These are phyloP conservation scores for Juglanconis oblonga DNA, from an alignment of 2,329 filamentous ascomycete species.

Conservation along the genomic window DNA sequence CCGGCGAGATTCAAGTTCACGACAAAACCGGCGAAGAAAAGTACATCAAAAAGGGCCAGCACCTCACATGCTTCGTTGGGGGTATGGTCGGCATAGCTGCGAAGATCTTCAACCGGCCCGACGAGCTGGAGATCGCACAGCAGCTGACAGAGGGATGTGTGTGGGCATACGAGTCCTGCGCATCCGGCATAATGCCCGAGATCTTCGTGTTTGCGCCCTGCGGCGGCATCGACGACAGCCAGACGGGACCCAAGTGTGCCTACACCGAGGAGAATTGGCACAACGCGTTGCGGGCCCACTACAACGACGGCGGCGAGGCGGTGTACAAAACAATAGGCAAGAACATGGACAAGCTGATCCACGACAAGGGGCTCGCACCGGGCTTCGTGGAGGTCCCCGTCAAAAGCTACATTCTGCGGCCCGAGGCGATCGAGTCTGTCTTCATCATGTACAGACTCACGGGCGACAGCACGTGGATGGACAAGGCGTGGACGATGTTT, in stretches of 20 bases:
- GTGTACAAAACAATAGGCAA: background rate
- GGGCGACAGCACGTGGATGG: constrained; percentile 61
- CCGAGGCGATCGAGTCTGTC: constrained; percentile 78
- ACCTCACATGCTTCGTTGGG: constrained; percentile 61
- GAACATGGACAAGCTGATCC: constrained; percentile 12
- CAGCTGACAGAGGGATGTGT: constrained; percentile 63
- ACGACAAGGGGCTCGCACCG: constrained; percentile 21
- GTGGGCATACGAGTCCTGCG: constrained; percentile 57
- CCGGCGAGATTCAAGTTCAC: constrained; percentile 40
- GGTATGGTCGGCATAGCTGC: constrained; percentile 64
- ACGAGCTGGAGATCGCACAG: constrained; percentile 54
- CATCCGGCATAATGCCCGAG: constrained; percentile 61
- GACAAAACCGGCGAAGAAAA: constrained; percentile 22
- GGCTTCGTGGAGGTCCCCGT: constrained; percentile 57
- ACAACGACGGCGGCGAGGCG: constrained; percentile 12
- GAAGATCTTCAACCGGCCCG: constrained; percentile 53
- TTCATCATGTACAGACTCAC: constrained; percentile 76
- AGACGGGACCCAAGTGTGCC: constrained; percentile 22
- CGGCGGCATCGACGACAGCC: constrained; percentile 22
- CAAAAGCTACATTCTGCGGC: constrained; percentile 62
- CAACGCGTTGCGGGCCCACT: constrained; percentile 10
- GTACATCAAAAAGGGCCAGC: constrained; percentile 41
- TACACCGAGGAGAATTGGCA: constrained; percentile 26
- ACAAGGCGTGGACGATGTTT: constrained; percentile 76
- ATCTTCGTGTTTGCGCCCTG: constrained; percentile 47